Evolutionary conservation across 2,329 filamentous ascomycete species (phyloP).

Genomic region (Dothiorella sarmentorum): DNA sequence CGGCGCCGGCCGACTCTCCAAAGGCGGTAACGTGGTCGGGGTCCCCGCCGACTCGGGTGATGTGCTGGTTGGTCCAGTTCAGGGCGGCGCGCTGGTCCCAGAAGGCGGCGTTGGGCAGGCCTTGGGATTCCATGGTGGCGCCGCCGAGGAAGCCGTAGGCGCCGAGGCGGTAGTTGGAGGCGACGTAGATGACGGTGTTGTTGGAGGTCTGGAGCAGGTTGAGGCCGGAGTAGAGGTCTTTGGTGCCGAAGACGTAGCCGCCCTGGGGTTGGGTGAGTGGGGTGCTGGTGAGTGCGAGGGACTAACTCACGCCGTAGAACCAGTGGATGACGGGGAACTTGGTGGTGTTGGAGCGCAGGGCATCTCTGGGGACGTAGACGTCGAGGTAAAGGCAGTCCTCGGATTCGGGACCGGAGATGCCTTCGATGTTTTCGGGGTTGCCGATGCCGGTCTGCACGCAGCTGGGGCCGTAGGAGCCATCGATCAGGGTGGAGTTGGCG

Average conservation of each 20-base stretch:
- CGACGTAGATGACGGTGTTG: conserved; percentile 48
- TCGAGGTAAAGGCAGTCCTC: conserved; percentile 53
- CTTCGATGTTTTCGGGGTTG: not conserved
- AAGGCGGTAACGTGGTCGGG: conserved; percentile 46
- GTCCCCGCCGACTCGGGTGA: conserved; percentile 48
- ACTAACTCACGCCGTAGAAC: conserved; percentile 39
- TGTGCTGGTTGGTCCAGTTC: conserved; percentile 50
- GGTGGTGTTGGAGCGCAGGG: conserved; percentile 34
- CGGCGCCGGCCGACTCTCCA: conserved; percentile 52
- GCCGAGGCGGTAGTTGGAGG: conserved; percentile 45
- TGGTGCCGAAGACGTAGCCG: conserved; percentile 43
- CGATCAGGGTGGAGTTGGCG: not conserved
- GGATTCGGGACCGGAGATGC: conserved; percentile 6
- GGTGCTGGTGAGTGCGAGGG: conserved; percentile 23
- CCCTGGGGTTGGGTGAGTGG: not conserved
- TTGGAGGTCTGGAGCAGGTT: conserved; percentile 34
- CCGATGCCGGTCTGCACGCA: conserved; percentile 9
- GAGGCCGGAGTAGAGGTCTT: conserved; percentile 41
- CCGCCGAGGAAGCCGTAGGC: conserved; percentile 50
- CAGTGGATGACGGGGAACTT: conserved; percentile 46
- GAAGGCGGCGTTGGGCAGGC: conserved; percentile 43
- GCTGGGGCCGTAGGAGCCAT: not conserved
- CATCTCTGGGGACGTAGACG: conserved; percentile 46
- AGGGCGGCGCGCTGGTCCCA: conserved; percentile 43
- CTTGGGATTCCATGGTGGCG: conserved; percentile 42